Percentiles rank a stretch among this genome's conserved stretches.
Conservation (phyloP, 169 alveolate species). For the Ichthyophthirius multifiliis region DNA sequence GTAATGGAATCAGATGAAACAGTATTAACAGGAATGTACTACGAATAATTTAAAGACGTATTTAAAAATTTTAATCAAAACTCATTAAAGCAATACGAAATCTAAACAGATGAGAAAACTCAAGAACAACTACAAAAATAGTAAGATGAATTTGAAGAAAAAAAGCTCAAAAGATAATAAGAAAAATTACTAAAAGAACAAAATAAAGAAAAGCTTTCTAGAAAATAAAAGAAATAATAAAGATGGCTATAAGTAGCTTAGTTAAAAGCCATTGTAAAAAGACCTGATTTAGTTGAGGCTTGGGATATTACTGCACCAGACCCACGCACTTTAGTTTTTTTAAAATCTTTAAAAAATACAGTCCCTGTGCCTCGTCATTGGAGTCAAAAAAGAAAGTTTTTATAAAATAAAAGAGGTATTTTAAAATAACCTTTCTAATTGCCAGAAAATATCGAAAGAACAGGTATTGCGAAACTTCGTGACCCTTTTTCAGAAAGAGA, state of each 20-base stretch:
- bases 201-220: conserved; percentile 38
- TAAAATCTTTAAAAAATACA: conserved; percentile 94
- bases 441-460: conserved; percentile 93
- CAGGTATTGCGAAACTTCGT: conserved; percentile 86
- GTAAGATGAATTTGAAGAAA: conserved; percentile 42
- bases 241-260: conserved; percentile 67
- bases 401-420: conserved; percentile 94
- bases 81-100: neutral
- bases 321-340: conserved; percentile 93
- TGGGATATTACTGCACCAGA: conserved; percentile 93
- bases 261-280: conserved; percentile 45
- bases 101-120: conserved; percentile 28
- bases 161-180: conserved; percentile 38
- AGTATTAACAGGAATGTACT: conserved; percentile 26
- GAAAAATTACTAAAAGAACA: conserved; percentile 21
- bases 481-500: conserved; percentile 89
- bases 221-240: conserved; percentile 56
- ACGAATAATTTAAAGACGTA: conserved; percentile 24
- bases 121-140: conserved; percentile 36
- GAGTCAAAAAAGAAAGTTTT: conserved; percentile 95
- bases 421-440: conserved; percentile 94
- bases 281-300: conserved; percentile 76
- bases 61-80: conserved; percentile 8
- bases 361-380: conserved; percentile 98
- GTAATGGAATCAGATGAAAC: neutral